Percentiles rank a stretch among this genome's conserved stretches.
Evolutionary conservation across 2,329 filamentous ascomycete species (phyloP).

Genomic region (Sphaerulina populicola): DNA sequence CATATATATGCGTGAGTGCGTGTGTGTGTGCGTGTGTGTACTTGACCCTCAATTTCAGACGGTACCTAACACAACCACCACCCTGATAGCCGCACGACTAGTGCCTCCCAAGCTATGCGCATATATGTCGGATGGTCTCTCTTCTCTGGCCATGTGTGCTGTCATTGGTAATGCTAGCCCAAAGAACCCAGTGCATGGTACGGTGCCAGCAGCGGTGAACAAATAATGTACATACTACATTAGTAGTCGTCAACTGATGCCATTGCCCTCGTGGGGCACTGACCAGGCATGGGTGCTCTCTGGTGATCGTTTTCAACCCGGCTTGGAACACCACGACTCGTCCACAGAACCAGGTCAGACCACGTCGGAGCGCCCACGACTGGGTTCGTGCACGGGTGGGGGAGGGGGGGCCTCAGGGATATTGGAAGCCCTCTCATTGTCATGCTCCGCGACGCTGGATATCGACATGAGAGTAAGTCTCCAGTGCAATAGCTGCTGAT

Average conservation of each 20-base stretch:
- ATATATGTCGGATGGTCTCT: background rate
- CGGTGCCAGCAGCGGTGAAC: background rate
- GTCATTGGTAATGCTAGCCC: background rate
- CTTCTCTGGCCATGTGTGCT: background rate
- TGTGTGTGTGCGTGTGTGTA: background rate
- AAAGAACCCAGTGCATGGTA: background rate
- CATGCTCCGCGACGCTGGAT: background rate
- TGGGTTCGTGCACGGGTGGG: background rate
- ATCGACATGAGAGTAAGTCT: background rate
- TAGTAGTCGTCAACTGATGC: background rate
- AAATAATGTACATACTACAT: background rate
- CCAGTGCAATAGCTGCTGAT: background rate
- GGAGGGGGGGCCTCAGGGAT: too few species aligned
- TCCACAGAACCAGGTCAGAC: background rate
- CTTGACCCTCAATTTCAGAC: background rate
- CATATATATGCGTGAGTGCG: too few species aligned
- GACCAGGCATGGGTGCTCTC: background rate
- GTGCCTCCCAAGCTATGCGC: background rate
- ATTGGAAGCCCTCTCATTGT: background rate
- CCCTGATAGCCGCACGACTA: background rate
- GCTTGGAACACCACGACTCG: background rate
- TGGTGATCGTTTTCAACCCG: background rate
- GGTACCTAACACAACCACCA: background rate
- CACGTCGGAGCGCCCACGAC: slow-evolving; percentile 1
- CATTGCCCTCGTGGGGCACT: background rate